Conservation (phyloP, 1,284 basidiomycete species). For the Cerioporus squamosus region DNA sequence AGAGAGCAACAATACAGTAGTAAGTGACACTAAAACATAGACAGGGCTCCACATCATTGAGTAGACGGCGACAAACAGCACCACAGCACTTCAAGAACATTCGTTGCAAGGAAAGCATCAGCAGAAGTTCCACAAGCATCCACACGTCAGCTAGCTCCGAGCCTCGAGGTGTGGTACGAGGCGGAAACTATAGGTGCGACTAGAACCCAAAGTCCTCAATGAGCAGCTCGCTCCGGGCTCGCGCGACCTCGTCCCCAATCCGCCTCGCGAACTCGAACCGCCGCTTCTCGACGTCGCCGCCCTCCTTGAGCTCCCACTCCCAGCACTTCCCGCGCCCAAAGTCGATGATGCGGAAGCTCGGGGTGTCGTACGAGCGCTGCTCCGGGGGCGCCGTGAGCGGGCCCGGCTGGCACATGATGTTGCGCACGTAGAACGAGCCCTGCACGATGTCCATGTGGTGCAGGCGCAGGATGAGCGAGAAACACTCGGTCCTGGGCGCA, state of each 20-base stretch:
- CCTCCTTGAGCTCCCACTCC: slow-evolving; percentile 1
- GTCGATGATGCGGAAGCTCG: slow-evolving; percentile 56
- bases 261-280: slow-evolving; percentile 4
- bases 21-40: too few relatives aligned
- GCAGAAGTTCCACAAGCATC: too few relatives aligned
- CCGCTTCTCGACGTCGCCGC: slow-evolving; percentile 8
- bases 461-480: slow-evolving; percentile 47
- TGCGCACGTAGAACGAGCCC: slow-evolving; percentile 46
- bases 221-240: slow-evolving; percentile 17
- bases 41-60: too few relatives aligned
- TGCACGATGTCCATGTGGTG: slow-evolving; percentile 46
- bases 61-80: too few relatives aligned
- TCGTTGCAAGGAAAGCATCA: too few relatives aligned
- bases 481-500: slow-evolving; percentile 42
- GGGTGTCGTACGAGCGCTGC: slow-evolving; percentile 26
- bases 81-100: too few relatives aligned
- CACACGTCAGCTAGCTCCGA: too few relatives aligned
- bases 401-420: slow-evolving; percentile 51
- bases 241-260: slow-evolving; percentile 11
- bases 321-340: slow-evolving; percentile 43
- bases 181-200: too few relatives aligned
- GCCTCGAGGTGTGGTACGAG: too few relatives aligned
- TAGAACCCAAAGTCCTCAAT: slow-evolving; percentile 13
- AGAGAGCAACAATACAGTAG: too few relatives aligned
- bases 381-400: slow-evolving; percentile 42